Percentiles rank a stretch among this genome's conserved stretches.
Evolutionary conservation across 2,329 filamentous ascomycete genomes (phyloP).

Genomic region (Colletotrichum destructivum): DNA sequence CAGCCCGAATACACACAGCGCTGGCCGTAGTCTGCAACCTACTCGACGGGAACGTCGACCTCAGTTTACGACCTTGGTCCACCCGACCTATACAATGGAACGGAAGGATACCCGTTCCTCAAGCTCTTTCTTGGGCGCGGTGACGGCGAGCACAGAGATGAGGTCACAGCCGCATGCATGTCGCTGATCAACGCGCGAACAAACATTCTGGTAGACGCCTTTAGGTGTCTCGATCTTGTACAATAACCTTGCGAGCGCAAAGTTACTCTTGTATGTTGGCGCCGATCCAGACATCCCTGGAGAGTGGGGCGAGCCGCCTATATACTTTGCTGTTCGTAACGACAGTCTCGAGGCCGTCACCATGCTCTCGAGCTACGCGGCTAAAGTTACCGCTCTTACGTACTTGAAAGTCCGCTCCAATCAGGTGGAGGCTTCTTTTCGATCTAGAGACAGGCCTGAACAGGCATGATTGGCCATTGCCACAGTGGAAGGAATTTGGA

Average conservation of each 20-base stretch:
- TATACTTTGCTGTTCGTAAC: slow-evolving; percentile 17
- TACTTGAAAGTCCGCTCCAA: background rate
- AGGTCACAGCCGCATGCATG: background rate
- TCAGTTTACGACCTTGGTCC: background rate
- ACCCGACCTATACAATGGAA: background rate
- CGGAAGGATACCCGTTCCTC: slow-evolving; percentile 2
- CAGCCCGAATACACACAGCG: background rate
- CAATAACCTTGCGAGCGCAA: slow-evolving; percentile 5
- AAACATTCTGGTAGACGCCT: slow-evolving; percentile 10
- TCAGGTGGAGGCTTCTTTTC: background rate
- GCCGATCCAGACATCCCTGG: background rate
- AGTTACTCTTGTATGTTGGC: background rate
- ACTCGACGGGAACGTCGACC: background rate
- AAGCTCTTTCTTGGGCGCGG: background rate
- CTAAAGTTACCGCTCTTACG: background rate
- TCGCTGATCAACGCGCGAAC: slow-evolving; percentile 1
- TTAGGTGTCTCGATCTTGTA: slow-evolving; percentile 2
- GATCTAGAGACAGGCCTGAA: background rate
- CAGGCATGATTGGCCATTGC: background rate
- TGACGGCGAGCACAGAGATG: background rate
- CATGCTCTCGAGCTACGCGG: background rate
- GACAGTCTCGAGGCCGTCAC: background rate
- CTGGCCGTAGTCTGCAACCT: slow-evolving; percentile 1
- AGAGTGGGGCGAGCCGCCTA: slow-evolving; percentile 10
- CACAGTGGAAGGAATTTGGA: background rate